phyloP scores from a whole-genome alignment of 192 early-diverging fungal genomes.

The Podochytrium sp. region DNA sequence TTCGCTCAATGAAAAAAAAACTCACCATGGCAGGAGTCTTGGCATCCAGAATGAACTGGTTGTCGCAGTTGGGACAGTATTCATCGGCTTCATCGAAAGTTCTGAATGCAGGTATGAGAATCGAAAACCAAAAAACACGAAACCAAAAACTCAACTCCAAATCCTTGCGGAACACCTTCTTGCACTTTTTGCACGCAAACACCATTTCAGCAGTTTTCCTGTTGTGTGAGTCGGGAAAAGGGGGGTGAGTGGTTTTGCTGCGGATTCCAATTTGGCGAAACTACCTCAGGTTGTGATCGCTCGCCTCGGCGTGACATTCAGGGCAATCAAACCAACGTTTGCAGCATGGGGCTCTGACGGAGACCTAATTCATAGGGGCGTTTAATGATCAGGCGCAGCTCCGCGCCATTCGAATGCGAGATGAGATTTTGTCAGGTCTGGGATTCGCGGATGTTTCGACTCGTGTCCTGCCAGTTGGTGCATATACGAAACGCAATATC shows the following conservation, averaged over 20 bases:
- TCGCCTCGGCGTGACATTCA: slow-evolving; percentile 85
- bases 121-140: background rate
- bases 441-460: no score
- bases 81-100: slow-evolving; percentile 95
- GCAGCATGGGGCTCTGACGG: slow-evolving; percentile 92
- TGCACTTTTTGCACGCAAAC: slow-evolving; percentile 98
- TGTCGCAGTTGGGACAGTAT: slow-evolving; percentile 98
- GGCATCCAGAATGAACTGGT: slow-evolving; percentile 94
- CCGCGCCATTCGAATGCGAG: background rate
- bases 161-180: slow-evolving; percentile 96
- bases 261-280: background rate
- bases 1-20: background rate
- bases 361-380: slow-evolving; percentile 56
- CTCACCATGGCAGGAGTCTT: slow-evolving; percentile 78
- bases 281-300: slow-evolving; percentile 71
- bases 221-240: background rate
- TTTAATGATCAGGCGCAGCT: background rate
- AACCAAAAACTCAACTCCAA: slow-evolving; percentile 50
- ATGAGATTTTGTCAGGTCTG: no score
- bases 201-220: slow-evolving; percentile 85
- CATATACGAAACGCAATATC: no score
- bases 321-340: slow-evolving; percentile 97
- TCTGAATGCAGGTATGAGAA: slow-evolving; percentile 37
- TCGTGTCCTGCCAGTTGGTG: no score
- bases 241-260: background rate